These are phyloP conservation scores for Torulaspora pretoriensis DNA, from an alignment of 1,139 yeast genomes.

Conservation along the genomic window DNA sequence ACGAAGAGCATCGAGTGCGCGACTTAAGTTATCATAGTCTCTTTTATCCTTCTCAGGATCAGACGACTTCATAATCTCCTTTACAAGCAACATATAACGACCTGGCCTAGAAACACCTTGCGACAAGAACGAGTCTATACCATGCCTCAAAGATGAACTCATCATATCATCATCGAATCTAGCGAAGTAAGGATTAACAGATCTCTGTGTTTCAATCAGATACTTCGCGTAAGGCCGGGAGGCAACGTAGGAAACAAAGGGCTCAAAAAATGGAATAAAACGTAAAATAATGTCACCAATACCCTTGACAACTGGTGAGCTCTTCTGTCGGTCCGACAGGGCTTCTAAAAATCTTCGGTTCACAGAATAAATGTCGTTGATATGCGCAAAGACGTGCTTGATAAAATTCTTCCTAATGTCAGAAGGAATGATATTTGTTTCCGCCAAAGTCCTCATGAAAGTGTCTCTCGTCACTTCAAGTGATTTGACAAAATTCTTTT, in stretches of 20 bases:
- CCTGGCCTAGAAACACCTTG: constrained; percentile 97
- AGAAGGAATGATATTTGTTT: constrained; percentile 81
- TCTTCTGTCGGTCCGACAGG: constrained; percentile 80
- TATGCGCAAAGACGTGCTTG: constrained; percentile 86
- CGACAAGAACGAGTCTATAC: constrained; percentile 85
- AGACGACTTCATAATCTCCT: constrained; percentile 80
- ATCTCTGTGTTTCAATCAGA: constrained; percentile 92
- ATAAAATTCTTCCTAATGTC: constrained; percentile 86
- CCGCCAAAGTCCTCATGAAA: constrained; percentile 87
- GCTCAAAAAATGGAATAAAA: constrained; percentile 81
- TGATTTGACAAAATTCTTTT: constrained; percentile 91
- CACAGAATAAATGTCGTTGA: constrained; percentile 78
- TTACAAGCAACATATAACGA: constrained; percentile 79
- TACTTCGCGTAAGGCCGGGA: constrained; percentile 93
- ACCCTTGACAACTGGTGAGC: constrained; percentile 76
- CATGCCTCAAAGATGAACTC: constrained; percentile 78
- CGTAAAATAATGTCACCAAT: constrained; percentile 86
- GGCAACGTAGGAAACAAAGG: constrained; percentile 92
- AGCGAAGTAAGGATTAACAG: constrained; percentile 84
- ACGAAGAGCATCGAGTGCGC: constrained; percentile 72
- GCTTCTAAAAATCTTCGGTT: constrained; percentile 87
- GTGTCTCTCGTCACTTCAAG: constrained; percentile 89
- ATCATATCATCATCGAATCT: constrained; percentile 89
- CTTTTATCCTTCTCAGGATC: constrained; percentile 49
- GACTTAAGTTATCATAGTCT: constrained; percentile 65